Conservation (phyloP, 78 protist species). For the Creolimax fragrantissima region DNA sequence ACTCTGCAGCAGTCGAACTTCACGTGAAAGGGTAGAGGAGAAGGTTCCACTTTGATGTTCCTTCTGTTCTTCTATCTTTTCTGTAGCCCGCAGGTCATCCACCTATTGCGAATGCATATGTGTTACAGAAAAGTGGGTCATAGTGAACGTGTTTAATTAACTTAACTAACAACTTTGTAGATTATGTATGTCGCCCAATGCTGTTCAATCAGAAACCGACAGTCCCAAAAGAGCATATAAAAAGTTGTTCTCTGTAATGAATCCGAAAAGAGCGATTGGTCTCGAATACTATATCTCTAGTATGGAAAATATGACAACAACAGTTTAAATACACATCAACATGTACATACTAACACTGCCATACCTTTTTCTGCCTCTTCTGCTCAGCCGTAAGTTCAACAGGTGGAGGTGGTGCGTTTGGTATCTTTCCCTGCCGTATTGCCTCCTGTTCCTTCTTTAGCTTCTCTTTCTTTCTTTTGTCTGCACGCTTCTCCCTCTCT, state of each 20-base stretch:
- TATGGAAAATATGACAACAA: too few relatives aligned
- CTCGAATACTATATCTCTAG: too few relatives aligned
- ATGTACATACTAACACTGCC: neutral
- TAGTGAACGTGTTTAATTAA: too few relatives aligned
- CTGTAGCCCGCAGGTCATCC: neutral
- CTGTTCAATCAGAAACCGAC: too few relatives aligned
- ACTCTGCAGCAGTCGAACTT: neutral
- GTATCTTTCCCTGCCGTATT: slow-evolving; percentile 4
- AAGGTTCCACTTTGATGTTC: neutral
- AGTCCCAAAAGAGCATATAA: too few relatives aligned
- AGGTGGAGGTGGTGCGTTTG: neutral
- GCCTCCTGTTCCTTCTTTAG: neutral
- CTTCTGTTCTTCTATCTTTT: neutral
- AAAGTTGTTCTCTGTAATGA: too few relatives aligned
- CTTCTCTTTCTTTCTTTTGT: neutral
- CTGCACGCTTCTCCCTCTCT: slow-evolving; percentile 5
- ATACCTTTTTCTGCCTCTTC: neutral
- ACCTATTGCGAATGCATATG: too few relatives aligned
- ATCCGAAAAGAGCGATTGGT: too few relatives aligned
- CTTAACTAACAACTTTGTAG: too few relatives aligned
- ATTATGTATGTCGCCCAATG: too few relatives aligned
- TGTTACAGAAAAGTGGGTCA: too few relatives aligned
- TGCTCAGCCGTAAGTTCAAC: neutral
- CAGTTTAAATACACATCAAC: too few relatives aligned
- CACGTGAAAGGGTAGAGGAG: neutral